phyloP scores from a whole-genome alignment of 2,329 filamentous ascomycete genomes.

The Meredithiella fracta region DNA sequence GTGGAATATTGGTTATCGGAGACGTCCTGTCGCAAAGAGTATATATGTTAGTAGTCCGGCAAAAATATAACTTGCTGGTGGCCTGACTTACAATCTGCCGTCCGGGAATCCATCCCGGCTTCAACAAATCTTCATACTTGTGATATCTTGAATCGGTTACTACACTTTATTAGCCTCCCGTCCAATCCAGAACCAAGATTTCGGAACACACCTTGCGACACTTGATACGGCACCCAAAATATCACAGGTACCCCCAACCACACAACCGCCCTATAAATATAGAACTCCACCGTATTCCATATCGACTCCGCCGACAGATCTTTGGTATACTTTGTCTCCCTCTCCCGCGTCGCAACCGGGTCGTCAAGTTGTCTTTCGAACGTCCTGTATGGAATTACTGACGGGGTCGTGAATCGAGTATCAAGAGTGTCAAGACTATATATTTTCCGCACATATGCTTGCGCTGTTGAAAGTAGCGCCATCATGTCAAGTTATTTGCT shows the following conservation, averaged over 20 bases:
- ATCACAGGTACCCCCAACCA: constrained; percentile 56
- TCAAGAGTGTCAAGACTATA: constrained; percentile 50
- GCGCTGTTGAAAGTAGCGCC: neutral
- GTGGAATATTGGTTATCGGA: constrained; percentile 76
- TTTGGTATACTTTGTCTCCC: constrained; percentile 22
- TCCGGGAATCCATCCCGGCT: constrained; percentile 78
- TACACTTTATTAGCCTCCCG: constrained; percentile 22
- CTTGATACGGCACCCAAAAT: constrained; percentile 77
- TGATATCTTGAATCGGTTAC: constrained; percentile 67
- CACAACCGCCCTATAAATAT: constrained; percentile 60
- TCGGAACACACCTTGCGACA: constrained; percentile 66
- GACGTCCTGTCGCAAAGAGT: constrained; percentile 45
- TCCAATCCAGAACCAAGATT: neutral
- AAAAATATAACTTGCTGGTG: constrained; percentile 9
- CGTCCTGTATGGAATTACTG: constrained; percentile 48
- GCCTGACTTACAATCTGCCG: constrained; percentile 56
- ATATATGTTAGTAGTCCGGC: neutral
- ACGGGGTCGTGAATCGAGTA: constrained; percentile 49
- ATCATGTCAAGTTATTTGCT: neutral
- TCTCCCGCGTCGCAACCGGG: constrained; percentile 20
- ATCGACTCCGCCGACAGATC: constrained; percentile 41
- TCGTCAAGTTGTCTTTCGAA: constrained; percentile 22
- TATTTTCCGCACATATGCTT: constrained; percentile 24
- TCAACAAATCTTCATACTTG: constrained; percentile 54
- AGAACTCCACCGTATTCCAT: constrained; percentile 82